A percentile compares a stretch with the other conserved stretches of the same genome.
Evolutionary conservation across 208 protist genomes (phyloP).

Genomic region (Crithidia acanthocephali): DNA sequence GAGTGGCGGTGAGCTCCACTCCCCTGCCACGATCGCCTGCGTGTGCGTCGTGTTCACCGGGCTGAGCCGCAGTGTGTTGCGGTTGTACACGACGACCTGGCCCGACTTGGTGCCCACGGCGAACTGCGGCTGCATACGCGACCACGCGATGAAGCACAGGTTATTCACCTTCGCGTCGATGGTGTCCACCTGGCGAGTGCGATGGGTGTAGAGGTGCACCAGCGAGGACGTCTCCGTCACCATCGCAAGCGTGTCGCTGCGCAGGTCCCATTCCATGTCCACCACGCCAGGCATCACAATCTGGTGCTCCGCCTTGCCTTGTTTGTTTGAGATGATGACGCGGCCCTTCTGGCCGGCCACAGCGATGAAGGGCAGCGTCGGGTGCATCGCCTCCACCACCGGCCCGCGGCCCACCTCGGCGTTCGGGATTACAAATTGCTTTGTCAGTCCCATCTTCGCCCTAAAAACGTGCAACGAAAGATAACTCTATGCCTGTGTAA

Average conservation of each 20-base stretch:
- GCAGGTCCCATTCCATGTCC: slow-evolving; percentile 90
- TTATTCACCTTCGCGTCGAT: slow-evolving; percentile 93
- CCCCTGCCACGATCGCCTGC: slow-evolving; percentile 86
- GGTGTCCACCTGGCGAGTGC: slow-evolving; percentile 59
- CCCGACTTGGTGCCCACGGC: slow-evolving; percentile 93
- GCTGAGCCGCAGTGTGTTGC: slow-evolving; percentile 88
- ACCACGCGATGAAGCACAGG: slow-evolving; percentile 92
- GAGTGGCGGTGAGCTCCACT: slow-evolving; percentile 74
- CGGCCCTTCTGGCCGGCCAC: slow-evolving; percentile 77
- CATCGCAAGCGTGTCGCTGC: slow-evolving; percentile 88
- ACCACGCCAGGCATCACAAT: slow-evolving; percentile 71
- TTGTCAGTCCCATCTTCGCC: slow-evolving; percentile 61
- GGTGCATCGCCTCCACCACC: slow-evolving; percentile 81
- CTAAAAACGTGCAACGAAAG: neutral
- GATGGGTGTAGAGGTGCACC: slow-evolving; percentile 86
- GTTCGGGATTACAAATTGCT: slow-evolving; percentile 72
- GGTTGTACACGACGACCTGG: slow-evolving; percentile 94
- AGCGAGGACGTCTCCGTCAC: slow-evolving; percentile 66
- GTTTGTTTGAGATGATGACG: slow-evolving; percentile 78
- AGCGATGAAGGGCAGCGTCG: slow-evolving; percentile 68
- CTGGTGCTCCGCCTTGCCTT: slow-evolving; percentile 82
- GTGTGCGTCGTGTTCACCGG: slow-evolving; percentile 90
- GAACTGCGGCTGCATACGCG: slow-evolving; percentile 67
- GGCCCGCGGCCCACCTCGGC: slow-evolving; percentile 72
- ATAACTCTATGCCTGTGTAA: neutral